Conservation (phyloP, 768 basidiomycete genomes). For the Hydnum rufescens region DNA sequence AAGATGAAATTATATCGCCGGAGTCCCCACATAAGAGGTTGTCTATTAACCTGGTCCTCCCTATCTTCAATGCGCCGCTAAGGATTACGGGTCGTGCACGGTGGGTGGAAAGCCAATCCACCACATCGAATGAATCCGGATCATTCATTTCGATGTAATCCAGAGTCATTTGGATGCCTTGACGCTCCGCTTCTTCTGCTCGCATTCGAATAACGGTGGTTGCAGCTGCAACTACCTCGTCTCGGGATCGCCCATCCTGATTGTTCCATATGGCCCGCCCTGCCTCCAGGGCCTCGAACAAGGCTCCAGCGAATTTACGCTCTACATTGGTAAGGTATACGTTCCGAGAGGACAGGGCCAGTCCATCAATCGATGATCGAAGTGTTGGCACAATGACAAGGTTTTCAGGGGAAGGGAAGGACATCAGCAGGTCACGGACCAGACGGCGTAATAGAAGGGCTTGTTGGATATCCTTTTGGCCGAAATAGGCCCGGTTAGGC, state of each 20-base stretch:
- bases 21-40: conserved; percentile 60
- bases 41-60: conserved; percentile 79
- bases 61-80: conserved; percentile 76
- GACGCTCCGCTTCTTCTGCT: conserved; percentile 9
- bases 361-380: conserved; percentile 37
- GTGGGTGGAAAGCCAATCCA: conserved; percentile 19
- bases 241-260: conserved; percentile 23
- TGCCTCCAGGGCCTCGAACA: conserved; percentile 46
- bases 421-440: conserved; percentile 58
- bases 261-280: conserved; percentile 36
- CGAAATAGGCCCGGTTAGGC: conserved; percentile 89
- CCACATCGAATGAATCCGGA: conserved; percentile 45
- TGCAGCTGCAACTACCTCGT: conserved; percentile 11
- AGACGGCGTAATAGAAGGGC: conserved; percentile 67
- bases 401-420: conserved; percentile 49
- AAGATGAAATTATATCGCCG: too few species aligned
- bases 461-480: conserved; percentile 98
- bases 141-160: conserved; percentile 89
- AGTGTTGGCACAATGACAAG: conserved; percentile 79
- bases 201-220: conserved; percentile 7
- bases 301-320: conserved; percentile 37
- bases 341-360: conserved; percentile 87
- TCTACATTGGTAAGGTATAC: conserved; percentile 52
- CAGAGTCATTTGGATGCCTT: conserved; percentile 31
- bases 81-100: conserved; percentile 35